Evolutionary conservation across 2,329 filamentous ascomycete species (phyloP).

Genomic region (Apiospora arundinis): DNA sequence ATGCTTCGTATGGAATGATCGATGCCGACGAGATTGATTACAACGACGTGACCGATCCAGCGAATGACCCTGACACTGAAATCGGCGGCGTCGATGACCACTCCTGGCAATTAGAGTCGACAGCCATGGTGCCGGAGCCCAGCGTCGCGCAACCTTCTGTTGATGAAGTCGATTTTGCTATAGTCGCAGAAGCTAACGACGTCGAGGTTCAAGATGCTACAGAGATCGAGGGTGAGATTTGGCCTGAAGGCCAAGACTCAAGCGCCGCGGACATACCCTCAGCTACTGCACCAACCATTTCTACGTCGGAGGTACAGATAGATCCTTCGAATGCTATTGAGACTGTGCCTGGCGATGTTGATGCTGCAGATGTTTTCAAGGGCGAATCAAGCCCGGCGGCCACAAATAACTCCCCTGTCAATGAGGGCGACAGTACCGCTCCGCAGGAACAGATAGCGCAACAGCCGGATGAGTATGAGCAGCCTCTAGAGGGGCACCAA

Average conservation of each 20-base stretch:
- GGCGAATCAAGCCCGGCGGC: not conserved
- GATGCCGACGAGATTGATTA: slow-evolving; percentile 39
- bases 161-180: slow-evolving; percentile 22
- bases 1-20: slow-evolving; percentile 42
- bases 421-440: not conserved
- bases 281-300: not conserved
- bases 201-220: slow-evolving; percentile 20
- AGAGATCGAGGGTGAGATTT: not conserved
- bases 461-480: not conserved
- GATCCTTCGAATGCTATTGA: not conserved
- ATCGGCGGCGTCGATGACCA: slow-evolving; percentile 36
- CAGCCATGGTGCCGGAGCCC: slow-evolving; percentile 24
- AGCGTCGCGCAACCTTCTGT: slow-evolving; percentile 26
- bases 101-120: slow-evolving; percentile 34
- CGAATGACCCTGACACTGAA: slow-evolving; percentile 41
- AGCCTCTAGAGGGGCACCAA: not conserved
- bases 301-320: not conserved
- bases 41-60: slow-evolving; percentile 30
- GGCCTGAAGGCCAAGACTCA: slow-evolving; percentile 3
- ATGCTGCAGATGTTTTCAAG: not conserved
- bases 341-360: not conserved
- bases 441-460: not conserved
- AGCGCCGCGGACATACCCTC: not conserved
- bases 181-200: slow-evolving; percentile 14
- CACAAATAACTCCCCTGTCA: not conserved